Base-by-base conservation (phyloP, 2,329 filamentous ascomycete genomes). In the Chrysosporium queenslandicum region DNA sequence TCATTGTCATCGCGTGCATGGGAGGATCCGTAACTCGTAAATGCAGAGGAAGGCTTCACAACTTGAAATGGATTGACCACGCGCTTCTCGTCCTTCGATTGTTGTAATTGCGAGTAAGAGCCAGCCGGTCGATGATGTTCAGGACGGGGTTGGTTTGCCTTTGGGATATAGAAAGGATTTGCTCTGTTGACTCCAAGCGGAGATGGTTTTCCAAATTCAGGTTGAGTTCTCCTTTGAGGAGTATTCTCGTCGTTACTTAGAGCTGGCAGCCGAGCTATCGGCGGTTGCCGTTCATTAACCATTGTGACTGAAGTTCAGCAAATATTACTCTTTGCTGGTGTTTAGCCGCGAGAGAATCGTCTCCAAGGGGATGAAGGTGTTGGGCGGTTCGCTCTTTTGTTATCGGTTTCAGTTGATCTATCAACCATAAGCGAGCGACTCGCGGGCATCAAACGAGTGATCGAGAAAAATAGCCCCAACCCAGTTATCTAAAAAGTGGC, bases 121-220 rank as follows among this genome's bases (percentile, higher is more conserved):
- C 60, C 56, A 41, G 62, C 29, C 14, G 60, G 62, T 52, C 73
- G 68, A 54, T 77, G 75, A 53, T 78, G 76, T 57, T 79, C 76
- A 27, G 72, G 70, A 20, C 76, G 69, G 16, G 70, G 58, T 29
- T 71, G 69, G 47, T 75, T 74, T 16, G 68, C 62, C 58, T 74
- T 76, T 5, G 75, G 74, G 40, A 76, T 71, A 52, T 77, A 77
- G 66, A 79, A 79, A 73, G 67, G 55, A 72, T 65, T 25, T 63
- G 30, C 69, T 59, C 56, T 76, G 25, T 57, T 59, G 45, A 60
- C 63, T 30, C 77, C 70, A 53, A 82, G 65, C 14, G 78, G 77
- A 56, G 78, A 81, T 1, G 80, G 71, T 59, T 77, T 76, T 48
- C 80, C 80, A 60, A 82, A 83, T 59, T 81, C 73, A 36, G 75